These are phyloP conservation scores for Nyssa sinensis DNA, from an alignment of 148 eudicot genomes.

Conservation along the genomic window DNA sequence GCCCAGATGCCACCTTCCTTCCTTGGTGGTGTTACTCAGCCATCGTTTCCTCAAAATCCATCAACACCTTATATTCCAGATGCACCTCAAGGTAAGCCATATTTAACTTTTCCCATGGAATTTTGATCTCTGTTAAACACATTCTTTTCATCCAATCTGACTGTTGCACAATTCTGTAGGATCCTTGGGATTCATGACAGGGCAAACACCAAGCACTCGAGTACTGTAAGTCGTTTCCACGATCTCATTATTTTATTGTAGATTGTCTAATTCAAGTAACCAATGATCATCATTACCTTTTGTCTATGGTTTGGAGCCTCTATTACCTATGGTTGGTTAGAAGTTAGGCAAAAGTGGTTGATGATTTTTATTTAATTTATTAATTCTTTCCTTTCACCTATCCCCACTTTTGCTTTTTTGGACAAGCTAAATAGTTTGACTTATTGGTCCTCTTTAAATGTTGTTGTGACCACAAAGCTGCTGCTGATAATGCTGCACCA, in stretches of 20 bases:
- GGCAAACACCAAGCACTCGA: slow-evolving; percentile 48
- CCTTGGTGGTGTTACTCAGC: slow-evolving; percentile 41
- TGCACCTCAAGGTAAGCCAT: slow-evolving; percentile 46
- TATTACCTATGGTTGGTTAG: neutral
- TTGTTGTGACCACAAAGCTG: too few relatives aligned
- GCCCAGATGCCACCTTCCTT: slow-evolving; percentile 42
- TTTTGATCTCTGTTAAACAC: slow-evolving; percentile 7
- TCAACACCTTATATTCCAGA: slow-evolving; percentile 33
- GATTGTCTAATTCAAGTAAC: slow-evolving; percentile 5
- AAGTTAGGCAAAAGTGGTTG: neutral
- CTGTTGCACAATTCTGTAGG: slow-evolving; percentile 37
- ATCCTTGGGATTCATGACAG: slow-evolving; percentile 55
- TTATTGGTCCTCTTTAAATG: too few relatives aligned
- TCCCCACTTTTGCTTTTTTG: too few relatives aligned
- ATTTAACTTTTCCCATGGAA: neutral
- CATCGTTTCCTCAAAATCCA: slow-evolving; percentile 66
- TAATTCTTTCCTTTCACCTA: too few relatives aligned
- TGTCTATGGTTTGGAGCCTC: neutral
- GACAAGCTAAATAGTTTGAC: too few relatives aligned
- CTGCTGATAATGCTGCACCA: too few relatives aligned
- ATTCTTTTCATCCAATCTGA: slow-evolving; percentile 3
- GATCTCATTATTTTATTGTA: neutral
- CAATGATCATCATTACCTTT: neutral
- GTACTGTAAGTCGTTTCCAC: slow-evolving; percentile 54
- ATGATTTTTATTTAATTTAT: neutral